phyloP scores from a whole-genome alignment of 805 yeast genomes.

The Komagataella phaffii region DNA sequence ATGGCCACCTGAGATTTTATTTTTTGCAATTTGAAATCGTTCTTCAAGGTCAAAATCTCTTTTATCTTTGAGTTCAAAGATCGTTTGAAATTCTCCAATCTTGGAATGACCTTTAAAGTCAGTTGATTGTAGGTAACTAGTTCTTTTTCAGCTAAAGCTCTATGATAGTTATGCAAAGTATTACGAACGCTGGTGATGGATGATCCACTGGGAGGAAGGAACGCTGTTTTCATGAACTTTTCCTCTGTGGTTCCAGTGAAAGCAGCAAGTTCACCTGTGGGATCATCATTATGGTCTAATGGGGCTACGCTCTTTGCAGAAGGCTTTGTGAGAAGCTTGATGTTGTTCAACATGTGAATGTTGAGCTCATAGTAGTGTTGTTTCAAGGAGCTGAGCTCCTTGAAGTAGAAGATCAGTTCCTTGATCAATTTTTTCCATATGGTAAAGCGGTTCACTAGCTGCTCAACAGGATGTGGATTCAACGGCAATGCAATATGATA shows the following conservation, averaged over 20 bases:
- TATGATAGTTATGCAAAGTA: constrained; percentile 17
- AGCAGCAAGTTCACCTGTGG: neutral
- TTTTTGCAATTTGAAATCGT: constrained; percentile 44
- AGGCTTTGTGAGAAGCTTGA: constrained; percentile 21
- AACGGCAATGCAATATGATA: constrained; percentile 17
- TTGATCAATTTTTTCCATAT: constrained; percentile 45
- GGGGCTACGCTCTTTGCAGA: neutral
- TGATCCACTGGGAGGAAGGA: constrained; percentile 18
- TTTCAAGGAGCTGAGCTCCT: constrained; percentile 35
- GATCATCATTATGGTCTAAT: neutral
- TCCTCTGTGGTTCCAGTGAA: constrained; percentile 15
- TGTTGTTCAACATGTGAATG: constrained; percentile 37
- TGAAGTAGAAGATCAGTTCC: constrained; percentile 36
- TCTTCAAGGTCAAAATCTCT: constrained; percentile 39
- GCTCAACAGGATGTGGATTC: constrained; percentile 29
- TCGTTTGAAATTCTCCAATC: constrained; percentile 40
- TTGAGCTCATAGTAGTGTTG: constrained; percentile 37
- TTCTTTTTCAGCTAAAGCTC: constrained; percentile 24
- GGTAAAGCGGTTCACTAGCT: constrained; percentile 36
- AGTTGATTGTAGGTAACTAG: constrained; percentile 38
- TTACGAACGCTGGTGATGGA: constrained; percentile 22
- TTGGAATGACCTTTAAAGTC: constrained; percentile 33
- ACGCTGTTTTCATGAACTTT: constrained; percentile 36
- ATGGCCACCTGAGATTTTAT: constrained; percentile 47
- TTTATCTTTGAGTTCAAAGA: constrained; percentile 39